Conservation (phyloP, 805 yeast species). For the Clavispora santaluciae region DNA sequence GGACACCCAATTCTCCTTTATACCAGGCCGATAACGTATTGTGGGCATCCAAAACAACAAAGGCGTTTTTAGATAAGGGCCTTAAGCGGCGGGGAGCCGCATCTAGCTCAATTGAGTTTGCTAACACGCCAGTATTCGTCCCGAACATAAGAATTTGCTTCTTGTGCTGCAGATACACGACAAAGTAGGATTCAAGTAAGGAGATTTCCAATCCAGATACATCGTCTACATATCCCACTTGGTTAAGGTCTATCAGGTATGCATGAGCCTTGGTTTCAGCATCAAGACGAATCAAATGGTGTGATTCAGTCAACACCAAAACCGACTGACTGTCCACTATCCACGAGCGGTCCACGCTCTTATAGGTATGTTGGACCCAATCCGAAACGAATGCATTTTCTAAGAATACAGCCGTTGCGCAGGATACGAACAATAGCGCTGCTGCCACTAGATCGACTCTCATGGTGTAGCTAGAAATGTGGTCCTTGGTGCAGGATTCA, state of each 20-base stretch:
- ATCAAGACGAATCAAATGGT: slow-evolving; percentile 22
- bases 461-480: neutral
- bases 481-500: too few relatives aligned
- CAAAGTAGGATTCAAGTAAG: slow-evolving; percentile 6
- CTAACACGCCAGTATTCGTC: slow-evolving; percentile 8
- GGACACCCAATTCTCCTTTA: neutral
- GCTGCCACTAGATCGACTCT: neutral
- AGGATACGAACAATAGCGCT: neutral
- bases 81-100: slow-evolving; percentile 3
- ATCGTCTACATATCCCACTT: neutral
- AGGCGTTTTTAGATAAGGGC: neutral
- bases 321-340: slow-evolving; percentile 14
- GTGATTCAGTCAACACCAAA: slow-evolving; percentile 20
- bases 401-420: slow-evolving; percentile 21
- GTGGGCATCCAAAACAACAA: neutral
- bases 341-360: slow-evolving; percentile 24
- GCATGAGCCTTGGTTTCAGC: slow-evolving; percentile 19
- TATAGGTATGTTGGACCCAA: slow-evolving; percentile 48
- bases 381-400: slow-evolving; percentile 55
- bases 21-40: neutral
- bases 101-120: slow-evolving; percentile 3
- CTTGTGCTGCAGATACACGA: slow-evolving; percentile 6
- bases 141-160: slow-evolving; percentile 9
- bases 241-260: slow-evolving; percentile 24
- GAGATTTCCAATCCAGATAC: neutral